Evolutionary conservation across 2,329 filamentous ascomycete genomes (phyloP), one percentile per base, ranked within the genome.

Genomic region (Lecanicillium sp.): DNA sequence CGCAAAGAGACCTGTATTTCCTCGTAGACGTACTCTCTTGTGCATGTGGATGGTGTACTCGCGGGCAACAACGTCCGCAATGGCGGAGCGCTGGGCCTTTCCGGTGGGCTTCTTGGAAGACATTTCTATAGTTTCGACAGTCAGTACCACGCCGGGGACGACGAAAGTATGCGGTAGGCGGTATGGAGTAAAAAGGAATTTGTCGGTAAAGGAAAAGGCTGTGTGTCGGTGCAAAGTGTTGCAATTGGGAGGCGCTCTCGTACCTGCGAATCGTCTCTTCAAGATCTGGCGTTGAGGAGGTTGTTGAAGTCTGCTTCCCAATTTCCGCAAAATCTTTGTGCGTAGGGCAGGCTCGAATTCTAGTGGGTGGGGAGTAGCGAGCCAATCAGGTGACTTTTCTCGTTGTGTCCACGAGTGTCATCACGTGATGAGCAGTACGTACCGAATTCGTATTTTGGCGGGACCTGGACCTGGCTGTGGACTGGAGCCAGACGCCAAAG

Each of bases 21-120:
- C 29, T 38, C 36, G 42, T 20, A 33, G 29, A 33, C 13, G 43
- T 63, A 65, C 61, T 52, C 90, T 85, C 86, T 95, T 97, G 87
- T 98, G 92, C 61, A 98, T 77, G 81, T 98, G 90, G 77, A 98
- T 97, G 72, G 92, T 98, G 83, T 98, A 98, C 79, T 98, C 94
- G 80, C 92, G 87, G 62, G 92, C 84, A 70, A 98, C 90, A 66
- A 98, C 94, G 74, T 98, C 90, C 72, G 87, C 83, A 71, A 98
- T 95, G 76, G 94, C 94, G 71, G 87, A 95, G 67, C 89, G 87
- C 72, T 78, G 64, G 50, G 53, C 47, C 56, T 59, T 62, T 50
- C 57, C 58, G 44, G 58, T 48, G 49, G 58, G 52, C 58, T 62
- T 64, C 59, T 56, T 56, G 53, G 62, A 60, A 58, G 62, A 64